Percentiles rank a stretch among this genome's conserved stretches.
Conservation (phyloP, 805 yeast species). For the Vanderwaltozyma yarrowii region DNA sequence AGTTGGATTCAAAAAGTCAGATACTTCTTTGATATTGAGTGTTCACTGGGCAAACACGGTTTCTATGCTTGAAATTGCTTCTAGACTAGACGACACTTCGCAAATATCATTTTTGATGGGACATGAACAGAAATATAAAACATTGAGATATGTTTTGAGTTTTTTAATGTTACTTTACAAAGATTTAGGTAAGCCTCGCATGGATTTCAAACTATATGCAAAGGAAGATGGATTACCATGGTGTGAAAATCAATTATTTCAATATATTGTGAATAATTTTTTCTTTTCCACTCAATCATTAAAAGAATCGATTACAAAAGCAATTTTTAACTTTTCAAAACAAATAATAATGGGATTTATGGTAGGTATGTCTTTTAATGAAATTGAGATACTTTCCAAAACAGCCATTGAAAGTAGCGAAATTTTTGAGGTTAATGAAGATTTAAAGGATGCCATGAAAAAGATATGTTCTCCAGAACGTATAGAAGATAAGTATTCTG, state of each 20-base stretch:
- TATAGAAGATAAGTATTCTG: neutral
- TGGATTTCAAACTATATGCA: slow-evolving; percentile 9
- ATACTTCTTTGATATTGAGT: slow-evolving; percentile 13
- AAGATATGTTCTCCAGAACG: neutral
- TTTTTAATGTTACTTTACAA: slow-evolving; percentile 17
- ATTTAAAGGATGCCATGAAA: neutral
- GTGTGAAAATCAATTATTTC: slow-evolving; percentile 23
- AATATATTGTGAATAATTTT: slow-evolving; percentile 15
- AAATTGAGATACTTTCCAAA: slow-evolving; percentile 1
- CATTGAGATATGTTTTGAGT: slow-evolving; percentile 25
- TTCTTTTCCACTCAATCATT: slow-evolving; percentile 15
- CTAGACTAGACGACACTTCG: slow-evolving; percentile 37
- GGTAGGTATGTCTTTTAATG: slow-evolving; percentile 5
- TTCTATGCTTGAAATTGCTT: slow-evolving; percentile 47
- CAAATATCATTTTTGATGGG: slow-evolving; percentile 25
- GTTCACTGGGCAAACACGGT: slow-evolving; percentile 31
- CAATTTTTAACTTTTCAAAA: slow-evolving; percentile 9
- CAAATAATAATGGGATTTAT: slow-evolving; percentile 12
- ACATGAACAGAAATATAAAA: slow-evolving; percentile 32
- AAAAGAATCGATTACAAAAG: slow-evolving; percentile 10
- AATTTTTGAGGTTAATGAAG: slow-evolving; percentile 2
- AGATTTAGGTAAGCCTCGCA: slow-evolving; percentile 17
- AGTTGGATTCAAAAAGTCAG: slow-evolving; percentile 10
- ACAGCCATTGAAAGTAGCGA: slow-evolving; percentile 4
- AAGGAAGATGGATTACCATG: slow-evolving; percentile 8